Conservation (phyloP, 495 filamentous ascomycete species). For the Hypoxylon subgilvum region DNA sequence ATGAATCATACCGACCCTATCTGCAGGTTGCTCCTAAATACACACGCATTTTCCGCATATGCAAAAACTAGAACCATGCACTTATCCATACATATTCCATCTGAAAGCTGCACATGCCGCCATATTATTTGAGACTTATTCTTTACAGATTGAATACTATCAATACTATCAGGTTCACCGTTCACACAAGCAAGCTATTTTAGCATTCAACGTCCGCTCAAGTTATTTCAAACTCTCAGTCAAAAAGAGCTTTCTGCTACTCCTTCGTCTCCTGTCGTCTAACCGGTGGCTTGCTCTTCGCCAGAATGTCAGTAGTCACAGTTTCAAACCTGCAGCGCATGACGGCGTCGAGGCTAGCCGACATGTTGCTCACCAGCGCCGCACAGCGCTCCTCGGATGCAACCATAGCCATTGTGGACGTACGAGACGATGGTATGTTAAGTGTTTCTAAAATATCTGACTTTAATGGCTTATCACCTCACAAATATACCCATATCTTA, state of each 20-base stretch:
- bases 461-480: not conserved
- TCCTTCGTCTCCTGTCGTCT: no score
- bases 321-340: constrained; percentile 70
- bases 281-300: no score
- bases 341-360: constrained; percentile 66
- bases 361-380: constrained; percentile 49
- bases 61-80: no score
- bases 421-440: constrained; percentile 75
- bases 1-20: no score
- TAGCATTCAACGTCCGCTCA: no score
- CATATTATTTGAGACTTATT: no score
- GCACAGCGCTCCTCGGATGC: constrained; percentile 19
- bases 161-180: not conserved
- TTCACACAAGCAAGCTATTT: no score
- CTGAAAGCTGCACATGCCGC: not conserved
- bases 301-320: constrained; percentile 61
- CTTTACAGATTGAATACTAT: not conserved
- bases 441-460: not conserved
- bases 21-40: not conserved
- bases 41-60: not conserved
- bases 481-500: not conserved
- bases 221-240: no score
- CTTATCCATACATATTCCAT: not conserved
- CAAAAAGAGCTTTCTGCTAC: not conserved
- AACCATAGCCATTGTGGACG: constrained; percentile 80